Percentiles rank a stretch among this genome's conserved stretches.
Evolutionary conservation across 2,329 filamentous ascomycete genomes (phyloP).

Genomic region (Diaporthe sp.): DNA sequence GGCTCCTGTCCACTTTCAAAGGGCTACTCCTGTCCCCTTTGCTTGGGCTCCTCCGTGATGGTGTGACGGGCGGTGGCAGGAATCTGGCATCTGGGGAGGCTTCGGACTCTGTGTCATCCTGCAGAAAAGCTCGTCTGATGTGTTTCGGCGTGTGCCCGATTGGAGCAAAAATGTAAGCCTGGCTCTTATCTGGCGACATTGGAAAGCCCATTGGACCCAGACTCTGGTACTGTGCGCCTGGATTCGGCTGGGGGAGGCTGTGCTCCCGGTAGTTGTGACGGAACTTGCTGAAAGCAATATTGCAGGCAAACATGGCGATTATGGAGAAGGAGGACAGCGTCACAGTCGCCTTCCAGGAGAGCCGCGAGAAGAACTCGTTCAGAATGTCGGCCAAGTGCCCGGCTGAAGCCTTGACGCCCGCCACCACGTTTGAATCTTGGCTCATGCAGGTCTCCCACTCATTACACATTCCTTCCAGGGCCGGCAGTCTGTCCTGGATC

Average conservation of each 20-base stretch:
- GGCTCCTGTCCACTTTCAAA: conserved; percentile 56
- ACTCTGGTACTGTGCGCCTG: conserved; percentile 42
- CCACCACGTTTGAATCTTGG: conserved; percentile 82
- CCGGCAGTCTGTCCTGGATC: conserved; percentile 75
- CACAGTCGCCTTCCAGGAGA: conserved; percentile 41
- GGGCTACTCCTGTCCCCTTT: conserved; percentile 67
- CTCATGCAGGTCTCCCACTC: conserved; percentile 92
- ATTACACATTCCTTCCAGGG: conserved; percentile 79
- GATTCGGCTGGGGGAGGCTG: neutral
- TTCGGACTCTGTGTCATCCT: conserved; percentile 67
- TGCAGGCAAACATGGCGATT: conserved; percentile 61
- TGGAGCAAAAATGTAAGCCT: conserved; percentile 65
- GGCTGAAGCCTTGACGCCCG: conserved; percentile 84
- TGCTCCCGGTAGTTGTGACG: conserved; percentile 46
- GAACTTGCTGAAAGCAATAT: conserved; percentile 59
- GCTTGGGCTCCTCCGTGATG: conserved; percentile 63
- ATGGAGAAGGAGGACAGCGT: conserved; percentile 66
- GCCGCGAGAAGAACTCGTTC: conserved; percentile 80
- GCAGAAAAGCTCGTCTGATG: conserved; percentile 56
- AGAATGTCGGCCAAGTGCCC: conserved; percentile 93
- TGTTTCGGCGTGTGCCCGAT: conserved; percentile 63
- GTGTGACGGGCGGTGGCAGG: conserved; percentile 61
- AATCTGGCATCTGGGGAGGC: conserved; percentile 60
- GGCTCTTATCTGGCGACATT: conserved; percentile 49
- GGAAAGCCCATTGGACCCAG: conserved; percentile 43